These are phyloP conservation scores for Speleostelium caveatum DNA, from an alignment of 78 protist genomes.

Conservation along the genomic window DNA sequence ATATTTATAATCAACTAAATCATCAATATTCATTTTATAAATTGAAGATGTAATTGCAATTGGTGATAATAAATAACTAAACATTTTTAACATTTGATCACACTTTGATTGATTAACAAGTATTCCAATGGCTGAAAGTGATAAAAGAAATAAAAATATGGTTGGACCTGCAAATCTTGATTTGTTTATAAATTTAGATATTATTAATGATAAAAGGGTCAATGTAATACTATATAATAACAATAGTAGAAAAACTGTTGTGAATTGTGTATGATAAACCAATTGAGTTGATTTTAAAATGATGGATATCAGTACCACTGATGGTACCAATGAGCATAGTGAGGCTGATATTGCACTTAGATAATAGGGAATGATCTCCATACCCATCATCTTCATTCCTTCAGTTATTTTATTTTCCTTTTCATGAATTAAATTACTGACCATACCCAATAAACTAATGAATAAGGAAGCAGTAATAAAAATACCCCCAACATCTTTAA, in stretches of 20 bases:
- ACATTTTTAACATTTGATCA: background rate
- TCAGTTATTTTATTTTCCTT: constrained; percentile 27
- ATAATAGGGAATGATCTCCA: constrained; percentile 24
- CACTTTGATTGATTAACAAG: background rate
- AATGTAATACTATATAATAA: background rate
- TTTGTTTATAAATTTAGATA: constrained; percentile 30
- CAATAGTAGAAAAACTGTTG: background rate
- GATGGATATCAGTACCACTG: background rate
- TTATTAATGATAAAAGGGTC: constrained; percentile 12
- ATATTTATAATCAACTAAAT: background rate
- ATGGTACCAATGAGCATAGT: constrained; percentile 17
- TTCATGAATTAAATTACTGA: constrained; percentile 24
- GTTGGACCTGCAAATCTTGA: constrained; percentile 54
- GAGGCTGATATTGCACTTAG: background rate
- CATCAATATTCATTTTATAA: background rate
- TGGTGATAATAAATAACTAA: background rate
- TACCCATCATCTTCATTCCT: constrained; percentile 64
- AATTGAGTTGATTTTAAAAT: constrained; percentile 1
- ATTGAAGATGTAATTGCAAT: constrained; percentile 4
- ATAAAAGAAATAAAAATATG: constrained; percentile 5
- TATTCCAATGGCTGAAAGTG: background rate
- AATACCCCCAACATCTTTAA: constrained; percentile 9
- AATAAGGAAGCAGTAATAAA: constrained; percentile 42
- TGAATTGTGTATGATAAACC: constrained; percentile 8
- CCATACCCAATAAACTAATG: constrained; percentile 5